A percentile compares a stretch with the other conserved stretches of the same genome.
Evolutionary conservation across 2,329 filamentous ascomycete genomes (phyloP).

Genomic region (Stromatinia cepivora): DNA sequence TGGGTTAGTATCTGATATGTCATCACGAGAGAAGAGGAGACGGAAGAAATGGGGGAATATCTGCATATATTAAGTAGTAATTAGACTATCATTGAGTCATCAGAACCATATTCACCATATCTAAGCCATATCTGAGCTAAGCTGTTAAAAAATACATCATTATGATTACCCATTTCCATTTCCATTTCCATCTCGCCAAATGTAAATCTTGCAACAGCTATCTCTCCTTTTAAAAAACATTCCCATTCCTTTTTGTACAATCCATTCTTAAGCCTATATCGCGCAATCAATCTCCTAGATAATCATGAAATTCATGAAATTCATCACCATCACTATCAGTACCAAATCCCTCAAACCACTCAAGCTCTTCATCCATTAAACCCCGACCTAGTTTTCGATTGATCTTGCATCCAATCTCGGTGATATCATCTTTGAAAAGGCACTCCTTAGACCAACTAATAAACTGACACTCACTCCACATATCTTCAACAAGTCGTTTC

Average conservation of each 20-base stretch:
- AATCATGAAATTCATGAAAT: neutral
- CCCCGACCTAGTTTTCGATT: conserved; percentile 1
- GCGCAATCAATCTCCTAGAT: neutral
- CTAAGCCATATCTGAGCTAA: neutral
- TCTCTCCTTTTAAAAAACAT: neutral
- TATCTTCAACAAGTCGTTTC: conserved; percentile 17
- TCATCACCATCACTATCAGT: neutral
- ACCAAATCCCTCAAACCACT: neutral
- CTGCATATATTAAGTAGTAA: no score
- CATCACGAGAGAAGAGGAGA: no score
- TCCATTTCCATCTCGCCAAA: neutral
- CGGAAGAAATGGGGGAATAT: no score
- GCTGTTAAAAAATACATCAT: neutral
- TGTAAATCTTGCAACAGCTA: neutral
- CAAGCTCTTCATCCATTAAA: conserved; percentile 1
- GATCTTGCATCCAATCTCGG: conserved; percentile 8
- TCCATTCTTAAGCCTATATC: neutral
- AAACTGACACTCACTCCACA: conserved; percentile 8
- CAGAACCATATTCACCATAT: neutral
- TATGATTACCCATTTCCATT: neutral
- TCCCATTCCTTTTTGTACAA: neutral
- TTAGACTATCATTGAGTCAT: no score
- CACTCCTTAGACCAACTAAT: neutral
- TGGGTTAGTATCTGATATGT: no score
- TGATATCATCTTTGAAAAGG: conserved; percentile 15